phyloP scores from a whole-genome alignment of 75 land plant genomes.

The Pinus albicaulis region DNA sequence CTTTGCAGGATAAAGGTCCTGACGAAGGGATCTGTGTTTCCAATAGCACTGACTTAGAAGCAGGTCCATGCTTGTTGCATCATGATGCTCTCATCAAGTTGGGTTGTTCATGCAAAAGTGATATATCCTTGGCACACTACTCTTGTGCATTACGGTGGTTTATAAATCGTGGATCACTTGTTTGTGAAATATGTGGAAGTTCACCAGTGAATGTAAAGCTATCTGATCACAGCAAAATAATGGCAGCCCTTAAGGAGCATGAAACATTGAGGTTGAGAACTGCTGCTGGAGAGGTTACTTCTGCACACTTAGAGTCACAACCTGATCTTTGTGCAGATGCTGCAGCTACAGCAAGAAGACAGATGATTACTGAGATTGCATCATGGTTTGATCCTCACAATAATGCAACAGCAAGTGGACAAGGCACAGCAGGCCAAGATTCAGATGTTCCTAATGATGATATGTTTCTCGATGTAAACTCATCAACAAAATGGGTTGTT shows the following conservation, averaged over 20 bases:
- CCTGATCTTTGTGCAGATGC: too few species aligned
- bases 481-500: conserved; percentile 5
- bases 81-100: conserved; percentile 2
- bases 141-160: conserved; percentile 12
- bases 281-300: too few species aligned
- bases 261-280: too few species aligned
- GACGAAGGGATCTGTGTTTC: neutral
- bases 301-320: too few species aligned
- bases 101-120: conserved; percentile 10
- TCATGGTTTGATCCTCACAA: too few species aligned
- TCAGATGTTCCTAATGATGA: conserved; percentile 19
- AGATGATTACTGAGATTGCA: too few species aligned
- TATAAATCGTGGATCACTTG: neutral
- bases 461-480: conserved; percentile 17
- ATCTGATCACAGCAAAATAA: neutral
- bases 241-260: neutral
- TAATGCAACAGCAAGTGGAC: conserved; percentile 11
- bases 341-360: too few species aligned
- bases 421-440: conserved; percentile 32
- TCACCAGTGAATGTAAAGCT: conserved; percentile 2
- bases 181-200: conserved; percentile 9
- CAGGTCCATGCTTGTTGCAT: neutral
- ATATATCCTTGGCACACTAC: conserved; percentile 5
- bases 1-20: neutral
- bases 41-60: neutral